Evolutionary conservation across 768 basidiomycete species (phyloP).

Genomic region (Tulasnella sp.): DNA sequence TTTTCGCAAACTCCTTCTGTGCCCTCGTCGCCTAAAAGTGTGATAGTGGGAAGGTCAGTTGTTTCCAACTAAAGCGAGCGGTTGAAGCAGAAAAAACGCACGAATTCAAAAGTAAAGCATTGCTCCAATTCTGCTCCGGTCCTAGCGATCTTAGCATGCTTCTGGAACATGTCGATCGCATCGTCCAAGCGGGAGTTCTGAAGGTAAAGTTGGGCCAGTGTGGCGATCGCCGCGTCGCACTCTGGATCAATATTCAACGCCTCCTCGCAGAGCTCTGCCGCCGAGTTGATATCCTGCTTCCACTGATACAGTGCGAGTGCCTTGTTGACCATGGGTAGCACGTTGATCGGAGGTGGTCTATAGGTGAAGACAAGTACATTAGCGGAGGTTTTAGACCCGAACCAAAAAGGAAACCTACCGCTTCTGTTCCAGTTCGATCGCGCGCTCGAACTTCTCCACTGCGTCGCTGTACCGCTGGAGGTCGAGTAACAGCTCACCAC

Average conservation of each 20-base stretch:
- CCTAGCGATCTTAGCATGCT: slow-evolving; percentile 74
- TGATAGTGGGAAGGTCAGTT: slow-evolving; percentile 5
- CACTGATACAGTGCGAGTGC: slow-evolving; percentile 94
- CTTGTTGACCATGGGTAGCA: slow-evolving; percentile 92
- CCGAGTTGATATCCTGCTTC: slow-evolving; percentile 78
- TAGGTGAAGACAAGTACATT: background rate
- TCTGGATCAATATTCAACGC: slow-evolving; percentile 82
- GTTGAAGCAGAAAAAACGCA: slow-evolving; percentile 31
- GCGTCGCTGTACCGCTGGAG: slow-evolving; percentile 81
- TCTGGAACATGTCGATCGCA: slow-evolving; percentile 78
- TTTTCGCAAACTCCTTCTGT: slow-evolving; percentile 72
- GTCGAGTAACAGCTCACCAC: slow-evolving; percentile 90
- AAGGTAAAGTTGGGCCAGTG: slow-evolving; percentile 82
- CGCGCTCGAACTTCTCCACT: slow-evolving; percentile 84
- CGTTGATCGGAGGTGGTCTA: slow-evolving; percentile 53
- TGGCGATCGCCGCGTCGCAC: slow-evolving; percentile 94
- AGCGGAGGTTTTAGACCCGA: too few relatives aligned
- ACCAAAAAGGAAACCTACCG: slow-evolving; percentile 38
- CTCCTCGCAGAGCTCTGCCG: slow-evolving; percentile 78
- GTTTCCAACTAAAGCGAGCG: background rate
- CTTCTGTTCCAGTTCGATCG: slow-evolving; percentile 74
- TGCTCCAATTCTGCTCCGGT: slow-evolving; percentile 76
- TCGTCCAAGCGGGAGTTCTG: slow-evolving; percentile 84
- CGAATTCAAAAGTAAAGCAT: slow-evolving; percentile 69
- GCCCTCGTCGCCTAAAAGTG: slow-evolving; percentile 58